These are phyloP conservation scores for Penstemon davidsonii DNA, from an alignment of 257 asterid genomes.

Conservation along the genomic window DNA sequence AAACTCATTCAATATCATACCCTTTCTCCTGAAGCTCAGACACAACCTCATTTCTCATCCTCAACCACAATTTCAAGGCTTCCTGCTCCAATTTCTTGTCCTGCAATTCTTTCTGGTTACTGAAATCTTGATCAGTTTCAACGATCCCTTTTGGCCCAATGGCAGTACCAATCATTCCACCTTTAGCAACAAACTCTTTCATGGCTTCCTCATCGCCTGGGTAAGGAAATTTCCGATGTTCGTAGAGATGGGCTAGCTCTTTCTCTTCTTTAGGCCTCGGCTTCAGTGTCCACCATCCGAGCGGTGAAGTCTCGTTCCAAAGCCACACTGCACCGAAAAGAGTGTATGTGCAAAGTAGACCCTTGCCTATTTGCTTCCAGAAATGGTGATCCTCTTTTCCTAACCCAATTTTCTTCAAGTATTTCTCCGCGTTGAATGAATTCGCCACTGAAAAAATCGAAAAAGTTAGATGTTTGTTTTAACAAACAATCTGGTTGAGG, in stretches of 20 bases:
- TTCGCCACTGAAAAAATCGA: conserved; percentile 24
- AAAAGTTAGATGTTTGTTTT: too few relatives aligned
- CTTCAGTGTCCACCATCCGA: conserved; percentile 94
- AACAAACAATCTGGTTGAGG: background rate
- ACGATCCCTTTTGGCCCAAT: conserved; percentile 87
- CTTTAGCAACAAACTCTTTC: conserved; percentile 79
- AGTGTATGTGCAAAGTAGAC: conserved; percentile 70
- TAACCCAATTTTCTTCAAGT: conserved; percentile 60
- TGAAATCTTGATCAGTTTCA: conserved; percentile 65
- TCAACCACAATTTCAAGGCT: conserved; percentile 80
- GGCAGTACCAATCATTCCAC: conserved; percentile 94
- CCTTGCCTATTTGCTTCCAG: conserved; percentile 90
- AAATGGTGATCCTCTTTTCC: conserved; percentile 89
- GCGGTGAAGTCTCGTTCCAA: conserved; percentile 82
- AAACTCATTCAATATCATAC: conserved; percentile 9
- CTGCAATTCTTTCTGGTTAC: conserved; percentile 79
- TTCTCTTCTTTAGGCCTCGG: conserved; percentile 85
- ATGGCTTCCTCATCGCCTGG: conserved; percentile 90
- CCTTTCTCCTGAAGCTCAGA: conserved; percentile 64
- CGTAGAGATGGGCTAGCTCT: conserved; percentile 81
- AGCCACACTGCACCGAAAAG: conserved; percentile 73
- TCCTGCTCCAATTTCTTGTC: conserved; percentile 88
- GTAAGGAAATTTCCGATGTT: conserved; percentile 74
- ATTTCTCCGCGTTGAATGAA: conserved; percentile 57
- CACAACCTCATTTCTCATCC: conserved; percentile 50